phyloP scores from a whole-genome alignment of 495 filamentous ascomycete species.

The Paragyromitra xinjiangensis region DNA sequence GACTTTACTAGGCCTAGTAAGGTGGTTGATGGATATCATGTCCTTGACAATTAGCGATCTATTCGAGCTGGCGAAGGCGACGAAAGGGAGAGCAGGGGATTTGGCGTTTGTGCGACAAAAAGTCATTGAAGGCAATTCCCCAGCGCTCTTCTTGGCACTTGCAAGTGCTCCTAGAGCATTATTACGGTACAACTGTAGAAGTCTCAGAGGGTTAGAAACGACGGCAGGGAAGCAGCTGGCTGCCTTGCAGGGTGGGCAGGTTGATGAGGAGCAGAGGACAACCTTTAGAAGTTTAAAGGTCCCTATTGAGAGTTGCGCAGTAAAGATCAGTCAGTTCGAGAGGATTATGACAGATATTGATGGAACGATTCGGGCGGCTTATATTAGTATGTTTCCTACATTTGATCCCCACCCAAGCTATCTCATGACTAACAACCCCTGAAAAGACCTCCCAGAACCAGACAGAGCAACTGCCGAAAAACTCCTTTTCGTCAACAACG shows the following conservation, averaged over 20 bases:
- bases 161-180: constrained; percentile 56
- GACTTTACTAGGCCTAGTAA: constrained; percentile 54
- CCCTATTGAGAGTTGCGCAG: constrained; percentile 56
- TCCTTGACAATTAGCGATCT: constrained; percentile 57
- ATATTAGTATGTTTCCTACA: constrained; percentile 38
- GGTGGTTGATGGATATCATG: constrained; percentile 60
- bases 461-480: constrained; percentile 57
- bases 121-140: constrained; percentile 57
- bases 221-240: constrained; percentile 48
- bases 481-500: constrained; percentile 57
- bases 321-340: constrained; percentile 58
- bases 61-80: constrained; percentile 55
- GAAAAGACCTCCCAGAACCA: constrained; percentile 48
- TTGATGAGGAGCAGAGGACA: constrained; percentile 53
- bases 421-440: background rate
- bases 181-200: constrained; percentile 57
- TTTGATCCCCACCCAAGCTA: background rate
- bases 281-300: constrained; percentile 55
- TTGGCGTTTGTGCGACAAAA: constrained; percentile 55
- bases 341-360: constrained; percentile 58
- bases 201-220: constrained; percentile 52
- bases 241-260: constrained; percentile 30
- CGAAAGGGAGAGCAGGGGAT: constrained; percentile 47
- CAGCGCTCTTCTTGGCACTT: constrained; percentile 57
- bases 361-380: constrained; percentile 55